phyloP scores from a whole-genome alignment of 805 yeast genomes.

The Candida odintsovae region DNA sequence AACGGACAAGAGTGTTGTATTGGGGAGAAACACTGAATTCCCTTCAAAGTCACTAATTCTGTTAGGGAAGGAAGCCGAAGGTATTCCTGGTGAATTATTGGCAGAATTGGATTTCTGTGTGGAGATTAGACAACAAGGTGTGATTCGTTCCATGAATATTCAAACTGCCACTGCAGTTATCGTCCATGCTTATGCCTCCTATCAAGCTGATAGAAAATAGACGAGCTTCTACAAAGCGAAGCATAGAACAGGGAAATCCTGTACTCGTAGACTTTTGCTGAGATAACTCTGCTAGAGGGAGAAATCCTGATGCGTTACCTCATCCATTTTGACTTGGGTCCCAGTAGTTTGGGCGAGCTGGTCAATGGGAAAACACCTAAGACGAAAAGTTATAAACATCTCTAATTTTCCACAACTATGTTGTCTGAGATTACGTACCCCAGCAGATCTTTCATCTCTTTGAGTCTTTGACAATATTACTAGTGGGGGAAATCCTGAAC shows the following conservation, averaged over 20 bases:
- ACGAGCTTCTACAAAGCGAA: not conserved
- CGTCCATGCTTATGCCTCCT: constrained; percentile 76
- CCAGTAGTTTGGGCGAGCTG: no score
- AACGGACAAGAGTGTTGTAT: constrained; percentile 79
- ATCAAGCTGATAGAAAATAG: not conserved
- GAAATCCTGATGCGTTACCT: no score
- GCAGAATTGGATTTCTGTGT: constrained; percentile 82
- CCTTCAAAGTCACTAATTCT: constrained; percentile 75
- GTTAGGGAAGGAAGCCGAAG: constrained; percentile 84
- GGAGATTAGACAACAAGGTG: constrained; percentile 89
- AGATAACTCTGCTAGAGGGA: no score
- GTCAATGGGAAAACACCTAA: no score
- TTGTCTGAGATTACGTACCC: no score
- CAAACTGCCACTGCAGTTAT: constrained; percentile 95
- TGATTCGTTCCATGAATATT: constrained; percentile 90
- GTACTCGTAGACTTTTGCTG: not conserved
- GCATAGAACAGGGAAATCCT: not conserved
- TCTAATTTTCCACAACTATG: no score
- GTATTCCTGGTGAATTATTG: constrained; percentile 80
- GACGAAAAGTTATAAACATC: no score
- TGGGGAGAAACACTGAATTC: constrained; percentile 58
- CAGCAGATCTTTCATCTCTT: no score
- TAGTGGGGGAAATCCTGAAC: no score
- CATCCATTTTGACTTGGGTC: no score
- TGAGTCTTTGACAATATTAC: no score